phyloP scores from a whole-genome alignment of 2,329 filamentous ascomycete genomes.

The Ploettnerulaceae sp. region DNA sequence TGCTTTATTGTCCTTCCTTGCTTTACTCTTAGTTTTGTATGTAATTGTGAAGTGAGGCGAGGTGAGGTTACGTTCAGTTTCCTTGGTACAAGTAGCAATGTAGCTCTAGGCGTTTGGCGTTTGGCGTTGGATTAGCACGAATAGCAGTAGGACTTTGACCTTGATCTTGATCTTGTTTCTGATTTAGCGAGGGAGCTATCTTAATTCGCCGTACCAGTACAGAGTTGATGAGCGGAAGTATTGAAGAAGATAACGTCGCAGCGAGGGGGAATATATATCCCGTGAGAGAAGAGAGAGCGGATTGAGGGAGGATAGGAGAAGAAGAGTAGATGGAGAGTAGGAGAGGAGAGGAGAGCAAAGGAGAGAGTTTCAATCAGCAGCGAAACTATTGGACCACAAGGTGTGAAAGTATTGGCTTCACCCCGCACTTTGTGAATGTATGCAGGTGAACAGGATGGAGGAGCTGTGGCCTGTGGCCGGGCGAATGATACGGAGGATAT shows the following conservation, averaged over 20 bases:
- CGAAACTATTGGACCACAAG: conserved; percentile 7
- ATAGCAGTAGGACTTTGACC: too few species aligned
- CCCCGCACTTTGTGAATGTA: conserved; percentile 19
- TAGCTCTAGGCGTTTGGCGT: too few species aligned
- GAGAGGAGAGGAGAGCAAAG: conserved; percentile 10
- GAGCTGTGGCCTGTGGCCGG: neutral
- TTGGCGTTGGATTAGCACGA: too few species aligned
- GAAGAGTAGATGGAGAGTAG: conserved; percentile 2
- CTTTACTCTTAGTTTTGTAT: neutral
- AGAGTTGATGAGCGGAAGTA: too few species aligned
- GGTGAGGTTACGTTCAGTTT: too few species aligned
- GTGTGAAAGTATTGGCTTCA: conserved; percentile 8
- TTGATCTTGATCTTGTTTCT: too few species aligned
- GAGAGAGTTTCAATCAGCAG: neutral
- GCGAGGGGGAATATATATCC: conserved; percentile 1
- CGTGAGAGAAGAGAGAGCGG: conserved; percentile 10
- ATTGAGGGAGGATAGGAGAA: conserved; percentile 10
- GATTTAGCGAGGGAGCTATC: too few species aligned
- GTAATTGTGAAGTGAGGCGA: conserved; percentile 1
- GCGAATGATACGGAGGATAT: neutral
- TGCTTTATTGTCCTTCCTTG: conserved; percentile 6
- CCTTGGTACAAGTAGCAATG: too few species aligned
- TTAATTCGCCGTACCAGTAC: too few species aligned
- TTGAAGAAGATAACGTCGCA: too few species aligned
- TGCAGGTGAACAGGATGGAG: neutral